A percentile compares a stretch with the other conserved stretches of the same genome.
Evolutionary conservation across 441 rosid genomes (phyloP).

Genomic region (Erodium trifolium): DNA sequence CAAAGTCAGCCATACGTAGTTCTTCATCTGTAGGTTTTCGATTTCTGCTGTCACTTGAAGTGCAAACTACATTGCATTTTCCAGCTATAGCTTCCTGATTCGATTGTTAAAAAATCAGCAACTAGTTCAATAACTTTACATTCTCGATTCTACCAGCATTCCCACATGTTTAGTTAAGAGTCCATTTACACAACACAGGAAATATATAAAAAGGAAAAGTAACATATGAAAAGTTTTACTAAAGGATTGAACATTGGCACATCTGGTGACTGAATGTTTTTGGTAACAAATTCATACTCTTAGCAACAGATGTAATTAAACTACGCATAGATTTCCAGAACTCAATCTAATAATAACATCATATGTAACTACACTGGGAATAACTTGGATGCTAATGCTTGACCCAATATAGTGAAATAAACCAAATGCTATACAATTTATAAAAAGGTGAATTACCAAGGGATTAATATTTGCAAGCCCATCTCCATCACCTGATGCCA

Average conservation of each 20-base stretch:
- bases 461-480: constrained; percentile 67
- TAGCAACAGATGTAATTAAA: not conserved
- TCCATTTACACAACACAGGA: not conserved
- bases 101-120: not conserved
- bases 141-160: not conserved
- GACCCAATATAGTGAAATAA: not conserved
- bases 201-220: not conserved
- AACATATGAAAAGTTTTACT: not conserved
- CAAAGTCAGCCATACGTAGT: constrained; percentile 2
- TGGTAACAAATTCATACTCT: not conserved
- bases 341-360: not conserved
- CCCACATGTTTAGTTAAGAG: not conserved
- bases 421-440: not conserved
- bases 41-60: constrained; percentile 6
- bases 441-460: constrained; percentile 48
- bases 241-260: no score
- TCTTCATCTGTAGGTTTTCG: constrained; percentile 3
- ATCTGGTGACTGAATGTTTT: not conserved
- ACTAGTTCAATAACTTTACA: not conserved
- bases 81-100: constrained; percentile 9
- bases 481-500: constrained; percentile 75
- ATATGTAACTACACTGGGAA: not conserved
- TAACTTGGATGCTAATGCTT: not conserved
- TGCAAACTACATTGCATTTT: constrained; percentile 6
- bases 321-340: not conserved